Conservation (phyloP, 352 stramenopile genomes). For the Blastocystis sp. region DNA sequence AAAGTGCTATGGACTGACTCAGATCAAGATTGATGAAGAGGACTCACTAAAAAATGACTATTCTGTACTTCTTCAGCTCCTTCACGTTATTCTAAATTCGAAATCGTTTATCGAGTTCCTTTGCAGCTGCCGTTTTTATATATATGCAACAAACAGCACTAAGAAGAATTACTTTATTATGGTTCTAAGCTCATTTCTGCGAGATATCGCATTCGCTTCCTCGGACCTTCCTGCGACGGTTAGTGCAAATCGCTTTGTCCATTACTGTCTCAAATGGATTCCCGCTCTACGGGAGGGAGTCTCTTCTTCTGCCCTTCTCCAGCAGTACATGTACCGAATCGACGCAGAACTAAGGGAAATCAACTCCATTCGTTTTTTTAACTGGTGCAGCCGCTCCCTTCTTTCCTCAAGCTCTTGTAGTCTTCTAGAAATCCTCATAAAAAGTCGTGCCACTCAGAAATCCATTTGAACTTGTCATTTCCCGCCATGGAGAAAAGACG, state of each 20-base stretch:
- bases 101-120: conserved; percentile 56
- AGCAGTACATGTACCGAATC: not conserved
- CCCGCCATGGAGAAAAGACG: not conserved
- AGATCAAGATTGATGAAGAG: not conserved
- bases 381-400: not conserved
- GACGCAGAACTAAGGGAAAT: not conserved
- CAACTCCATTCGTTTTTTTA: not conserved
- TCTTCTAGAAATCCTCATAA: not conserved
- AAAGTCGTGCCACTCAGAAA: not conserved
- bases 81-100: not conserved
- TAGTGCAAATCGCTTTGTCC: not conserved
- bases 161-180: conserved; percentile 17
- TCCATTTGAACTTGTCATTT: not conserved
- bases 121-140: not conserved
- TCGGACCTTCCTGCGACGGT: not conserved
- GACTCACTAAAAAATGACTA: not conserved
- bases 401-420: not conserved
- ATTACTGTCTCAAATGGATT: conserved; percentile 29
- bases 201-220: not conserved
- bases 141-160: not conserved
- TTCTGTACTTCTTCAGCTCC: not conserved
- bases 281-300: not conserved
- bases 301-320: not conserved
- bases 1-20: conserved; percentile 5
- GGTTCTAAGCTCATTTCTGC: not conserved